Base-by-base conservation (phyloP, 176 grass and related monocot genomes). In the Rhipidocladum racemiflorum region DNA sequence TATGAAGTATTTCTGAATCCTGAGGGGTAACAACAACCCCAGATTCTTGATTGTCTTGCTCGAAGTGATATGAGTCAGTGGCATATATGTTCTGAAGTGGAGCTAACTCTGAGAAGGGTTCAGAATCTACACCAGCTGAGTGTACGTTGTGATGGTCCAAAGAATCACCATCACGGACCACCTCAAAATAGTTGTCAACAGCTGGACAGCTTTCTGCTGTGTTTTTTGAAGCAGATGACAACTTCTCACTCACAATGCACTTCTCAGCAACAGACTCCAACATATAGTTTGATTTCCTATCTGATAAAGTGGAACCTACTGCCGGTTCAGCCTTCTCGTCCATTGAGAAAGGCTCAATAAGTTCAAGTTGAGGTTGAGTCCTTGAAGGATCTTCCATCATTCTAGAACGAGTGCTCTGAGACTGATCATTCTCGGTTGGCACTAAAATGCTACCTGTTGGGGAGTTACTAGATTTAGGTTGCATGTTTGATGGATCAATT, bases 121-220 rank as follows among this genome's bases (percentile, higher is more conserved):
- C 73, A 28, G 89, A 84, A 50, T 57, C 59, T 44, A 76, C 75
- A 76, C 49, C 61, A 48, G 67, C 40, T 46, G 84, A 82, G 45
- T 67, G 34, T n/a, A 53, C 39, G 5, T 76, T 83, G 38, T 80
- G 85, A 69, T 85, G 85, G 21, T 89, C 85, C 81, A 87, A 75
- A 85, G 82, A 80, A 79, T 18, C 40, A 6, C 76, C 85, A 82
- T 45, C 67, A 23, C 83, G 78, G 53, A 89, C 84, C 13, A 54
- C 49, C 78, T 85, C 78, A 53, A 91, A 84, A 85, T 89, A 84
- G 67, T 48, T 83, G 54, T 16, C 64, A 91, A 61, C 72, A 85
- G 39, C 68, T 89, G 85, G 87, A 80, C 76, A 78, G 70, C 38
- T 79, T 81, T 81, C 82, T 70, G 72, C 56, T 65, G 67, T 67